Conservation (phyloP, 805 yeast species). For the Ogataea paraovalis region DNA sequence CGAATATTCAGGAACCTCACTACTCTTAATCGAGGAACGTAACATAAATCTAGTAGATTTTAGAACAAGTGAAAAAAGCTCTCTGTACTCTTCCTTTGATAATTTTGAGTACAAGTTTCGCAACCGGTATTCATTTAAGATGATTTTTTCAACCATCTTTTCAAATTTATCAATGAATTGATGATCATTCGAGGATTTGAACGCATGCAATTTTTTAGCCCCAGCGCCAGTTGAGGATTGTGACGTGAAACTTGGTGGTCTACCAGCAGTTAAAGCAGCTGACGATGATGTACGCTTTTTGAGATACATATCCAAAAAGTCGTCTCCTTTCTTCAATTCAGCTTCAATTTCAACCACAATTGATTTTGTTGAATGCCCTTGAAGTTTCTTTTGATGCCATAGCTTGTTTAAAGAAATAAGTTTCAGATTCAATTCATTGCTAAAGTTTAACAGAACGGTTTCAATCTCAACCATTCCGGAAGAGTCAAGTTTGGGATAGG, state of each 20-base stretch:
- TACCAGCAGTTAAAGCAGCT: neutral
- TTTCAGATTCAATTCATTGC: slow-evolving; percentile 10
- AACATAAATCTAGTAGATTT: slow-evolving; percentile 37
- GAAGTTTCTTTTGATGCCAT: slow-evolving; percentile 5
- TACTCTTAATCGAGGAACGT: slow-evolving; percentile 21
- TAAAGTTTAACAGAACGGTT: slow-evolving; percentile 11
- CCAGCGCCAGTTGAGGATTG: neutral
- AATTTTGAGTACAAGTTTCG: slow-evolving; percentile 28
- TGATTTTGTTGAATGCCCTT: slow-evolving; percentile 3
- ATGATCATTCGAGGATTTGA: neutral
- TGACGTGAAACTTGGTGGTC: neutral
- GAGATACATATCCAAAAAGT: slow-evolving; percentile 20
- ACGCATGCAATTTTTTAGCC: neutral
- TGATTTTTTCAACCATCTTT: slow-evolving; percentile 28
- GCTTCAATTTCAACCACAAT: slow-evolving; percentile 10
- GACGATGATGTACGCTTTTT: slow-evolving; percentile 12
- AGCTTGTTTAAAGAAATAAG: slow-evolving; percentile 4
- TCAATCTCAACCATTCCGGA: slow-evolving; percentile 9
- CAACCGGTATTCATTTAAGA: slow-evolving; percentile 34
- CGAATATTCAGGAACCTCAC: slow-evolving; percentile 26
- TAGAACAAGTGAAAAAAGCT: slow-evolving; percentile 34
- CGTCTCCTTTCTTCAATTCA: slow-evolving; percentile 14
- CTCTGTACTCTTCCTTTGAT: slow-evolving; percentile 28
- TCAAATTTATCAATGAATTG: slow-evolving; percentile 10
- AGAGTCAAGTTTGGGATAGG: slow-evolving; percentile 11